These are phyloP conservation scores for Aspergillus piperis DNA, from an alignment of 2,329 filamentous ascomycete species.

Conservation along the genomic window DNA sequence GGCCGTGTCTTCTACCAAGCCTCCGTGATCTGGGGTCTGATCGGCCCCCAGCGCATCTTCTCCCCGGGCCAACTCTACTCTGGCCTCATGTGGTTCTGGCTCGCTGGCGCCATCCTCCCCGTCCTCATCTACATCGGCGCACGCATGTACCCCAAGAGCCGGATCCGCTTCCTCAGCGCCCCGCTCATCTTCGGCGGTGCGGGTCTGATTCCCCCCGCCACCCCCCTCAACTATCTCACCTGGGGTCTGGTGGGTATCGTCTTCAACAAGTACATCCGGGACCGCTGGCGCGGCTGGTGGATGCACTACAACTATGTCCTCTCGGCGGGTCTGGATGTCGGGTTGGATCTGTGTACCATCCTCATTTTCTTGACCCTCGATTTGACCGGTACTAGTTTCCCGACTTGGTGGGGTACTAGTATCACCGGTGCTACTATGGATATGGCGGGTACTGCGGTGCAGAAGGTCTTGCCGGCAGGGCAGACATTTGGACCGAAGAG, in stretches of 20 bases:
- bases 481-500: constrained; percentile 61
- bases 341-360: constrained; percentile 66
- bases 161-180: constrained; percentile 66
- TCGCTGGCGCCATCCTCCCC: constrained; percentile 65
- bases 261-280: constrained; percentile 69
- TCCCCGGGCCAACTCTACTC: constrained; percentile 63
- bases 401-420: constrained; percentile 69
- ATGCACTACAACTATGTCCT: constrained; percentile 76
- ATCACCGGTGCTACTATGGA: constrained; percentile 64
- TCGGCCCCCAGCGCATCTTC: constrained; percentile 71
- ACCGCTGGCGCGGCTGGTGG: constrained; percentile 71
- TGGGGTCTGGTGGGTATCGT: constrained; percentile 68
- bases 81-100: constrained; percentile 69
- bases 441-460: constrained; percentile 60
- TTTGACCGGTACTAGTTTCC: constrained; percentile 57
- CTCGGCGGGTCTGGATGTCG: constrained; percentile 69
- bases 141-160: constrained; percentile 61
- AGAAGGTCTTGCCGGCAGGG: constrained; percentile 54
- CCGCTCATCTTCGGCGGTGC: constrained; percentile 69
- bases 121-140: constrained; percentile 64
- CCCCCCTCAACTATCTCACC: constrained; percentile 68
- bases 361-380: constrained; percentile 70
- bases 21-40: constrained; percentile 72
- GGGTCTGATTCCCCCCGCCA: constrained; percentile 67
- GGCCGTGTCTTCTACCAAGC: constrained; percentile 67